A percentile compares a stretch with the other conserved stretches of the same genome.
Conservation (phyloP, 768 basidiomycete species). For the Boletus edulis region DNA sequence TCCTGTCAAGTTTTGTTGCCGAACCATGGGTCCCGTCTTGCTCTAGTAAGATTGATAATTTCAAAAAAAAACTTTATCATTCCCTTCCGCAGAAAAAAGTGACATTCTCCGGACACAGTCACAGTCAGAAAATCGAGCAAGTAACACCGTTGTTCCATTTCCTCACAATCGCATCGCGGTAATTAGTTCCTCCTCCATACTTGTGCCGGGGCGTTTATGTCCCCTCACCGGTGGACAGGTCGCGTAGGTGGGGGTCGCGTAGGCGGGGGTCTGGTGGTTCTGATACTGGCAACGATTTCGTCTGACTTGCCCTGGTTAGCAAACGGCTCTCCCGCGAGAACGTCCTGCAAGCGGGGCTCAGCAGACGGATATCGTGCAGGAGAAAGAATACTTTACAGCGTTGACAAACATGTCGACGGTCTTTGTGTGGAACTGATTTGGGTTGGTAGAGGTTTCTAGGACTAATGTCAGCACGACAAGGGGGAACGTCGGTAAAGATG, state of each 20-base stretch:
- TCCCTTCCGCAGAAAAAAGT: neutral
- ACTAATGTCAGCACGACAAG: neutral
- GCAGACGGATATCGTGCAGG: neutral
- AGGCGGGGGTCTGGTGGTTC: neutral
- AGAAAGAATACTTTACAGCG: neutral
- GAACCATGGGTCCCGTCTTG: too few species aligned
- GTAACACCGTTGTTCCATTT: neutral
- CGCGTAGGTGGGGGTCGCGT: slow-evolving; percentile 1
- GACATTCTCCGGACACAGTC: neutral
- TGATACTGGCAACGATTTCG: neutral
- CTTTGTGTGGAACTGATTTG: neutral
- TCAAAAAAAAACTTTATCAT: too few species aligned
- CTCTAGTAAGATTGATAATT: neutral
- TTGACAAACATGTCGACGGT: slow-evolving; percentile 1
- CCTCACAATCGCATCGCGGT: neutral
- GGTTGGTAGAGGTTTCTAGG: neutral
- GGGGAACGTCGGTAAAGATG: neutral
- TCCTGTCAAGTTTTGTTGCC: neutral
- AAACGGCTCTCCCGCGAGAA: neutral
- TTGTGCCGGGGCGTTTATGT: neutral
- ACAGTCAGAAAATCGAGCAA: neutral
- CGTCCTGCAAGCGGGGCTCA: slow-evolving; percentile 9
- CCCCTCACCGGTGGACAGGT: neutral
- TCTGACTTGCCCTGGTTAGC: slow-evolving; percentile 5
- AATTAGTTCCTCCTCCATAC: neutral